Percentiles rank a stretch among this genome's conserved stretches.
Conservation (phyloP, 2,329 filamentous ascomycete species). For the Neonectria sp. region DNA sequence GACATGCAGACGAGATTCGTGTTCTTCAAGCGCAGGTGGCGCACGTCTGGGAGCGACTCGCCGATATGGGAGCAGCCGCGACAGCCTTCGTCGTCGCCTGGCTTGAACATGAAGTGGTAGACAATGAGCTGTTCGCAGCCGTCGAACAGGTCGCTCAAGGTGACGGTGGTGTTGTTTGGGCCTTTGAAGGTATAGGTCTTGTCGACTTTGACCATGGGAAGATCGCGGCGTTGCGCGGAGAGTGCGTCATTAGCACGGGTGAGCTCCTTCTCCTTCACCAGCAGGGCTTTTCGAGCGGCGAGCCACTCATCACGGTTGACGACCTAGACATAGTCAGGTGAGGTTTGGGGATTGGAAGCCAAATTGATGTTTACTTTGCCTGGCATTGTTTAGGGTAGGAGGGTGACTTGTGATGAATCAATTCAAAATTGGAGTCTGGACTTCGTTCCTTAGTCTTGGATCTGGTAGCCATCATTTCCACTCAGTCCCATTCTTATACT, state of each 20-base stretch:
- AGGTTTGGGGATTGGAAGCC: too few relatives aligned
- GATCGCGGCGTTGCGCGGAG: conserved; percentile 50
- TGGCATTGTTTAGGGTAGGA: conserved; percentile 11
- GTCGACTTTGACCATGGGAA: conserved; percentile 58
- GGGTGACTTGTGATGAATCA: background rate
- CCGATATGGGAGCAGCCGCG: conserved; percentile 56
- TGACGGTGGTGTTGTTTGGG: conserved; percentile 42
- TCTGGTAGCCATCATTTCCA: background rate
- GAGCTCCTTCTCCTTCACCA: conserved; percentile 54
- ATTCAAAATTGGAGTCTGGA: background rate
- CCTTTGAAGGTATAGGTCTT: conserved; percentile 55
- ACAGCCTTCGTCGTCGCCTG: conserved; percentile 53
- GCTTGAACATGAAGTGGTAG: conserved; percentile 64
- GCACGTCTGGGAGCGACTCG: conserved; percentile 56
- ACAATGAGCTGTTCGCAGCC: conserved; percentile 56
- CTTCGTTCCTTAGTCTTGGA: background rate
- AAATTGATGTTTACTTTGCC: conserved; percentile 11
- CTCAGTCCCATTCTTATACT: background rate
- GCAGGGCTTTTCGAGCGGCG: conserved; percentile 50
- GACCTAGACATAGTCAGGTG: conserved; percentile 41
- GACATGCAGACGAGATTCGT: conserved; percentile 58
- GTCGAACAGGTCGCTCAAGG: conserved; percentile 52
- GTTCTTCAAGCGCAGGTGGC: conserved; percentile 55
- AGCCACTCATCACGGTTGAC: conserved; percentile 54
- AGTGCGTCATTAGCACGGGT: conserved; percentile 50